A percentile compares a stretch with the other conserved stretches of the same genome.
These are phyloP conservation scores for Podaxis carcinomalis DNA, from an alignment of 768 basidiomycete species.

Conservation along the genomic window DNA sequence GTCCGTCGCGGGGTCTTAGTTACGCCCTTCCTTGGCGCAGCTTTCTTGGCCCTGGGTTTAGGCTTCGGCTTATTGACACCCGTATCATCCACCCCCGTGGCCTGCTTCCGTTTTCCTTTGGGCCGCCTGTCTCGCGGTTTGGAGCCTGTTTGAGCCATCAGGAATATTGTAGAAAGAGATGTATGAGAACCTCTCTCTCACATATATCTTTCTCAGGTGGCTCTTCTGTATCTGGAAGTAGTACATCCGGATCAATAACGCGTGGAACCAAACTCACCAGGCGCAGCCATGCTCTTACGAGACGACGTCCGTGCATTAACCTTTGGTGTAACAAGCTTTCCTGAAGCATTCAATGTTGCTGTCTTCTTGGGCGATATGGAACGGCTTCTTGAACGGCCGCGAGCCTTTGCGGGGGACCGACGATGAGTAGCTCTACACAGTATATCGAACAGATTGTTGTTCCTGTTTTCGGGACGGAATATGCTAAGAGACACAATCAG, in stretches of 20 bases:
- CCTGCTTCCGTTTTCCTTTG: not conserved
- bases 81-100: not conserved
- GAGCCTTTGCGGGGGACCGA: not conserved
- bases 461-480: constrained; percentile 45
- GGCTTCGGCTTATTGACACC: not conserved
- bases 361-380: constrained; percentile 9
- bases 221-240: not conserved
- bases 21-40: not conserved
- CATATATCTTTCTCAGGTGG: not conserved
- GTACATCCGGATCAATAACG: not conserved
- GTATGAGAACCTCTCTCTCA: not conserved
- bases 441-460: constrained; percentile 47
- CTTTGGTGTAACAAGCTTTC: not conserved
- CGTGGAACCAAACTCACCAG: not conserved
- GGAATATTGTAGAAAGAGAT: not conserved
- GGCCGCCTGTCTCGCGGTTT: not conserved
- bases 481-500: constrained; percentile 28
- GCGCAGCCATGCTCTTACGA: not conserved
- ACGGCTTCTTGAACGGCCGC: constrained; percentile 16
- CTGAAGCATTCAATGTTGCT: not conserved
- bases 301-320: not conserved
- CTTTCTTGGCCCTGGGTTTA: not conserved
- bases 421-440: constrained; percentile 22
- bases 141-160: not conserved
- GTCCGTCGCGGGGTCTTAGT: not conserved